Evolutionary conservation across 208 protist genomes (phyloP), one percentile per base, ranked within the genome.

Genomic region (Leishmania gerbilli): DNA sequence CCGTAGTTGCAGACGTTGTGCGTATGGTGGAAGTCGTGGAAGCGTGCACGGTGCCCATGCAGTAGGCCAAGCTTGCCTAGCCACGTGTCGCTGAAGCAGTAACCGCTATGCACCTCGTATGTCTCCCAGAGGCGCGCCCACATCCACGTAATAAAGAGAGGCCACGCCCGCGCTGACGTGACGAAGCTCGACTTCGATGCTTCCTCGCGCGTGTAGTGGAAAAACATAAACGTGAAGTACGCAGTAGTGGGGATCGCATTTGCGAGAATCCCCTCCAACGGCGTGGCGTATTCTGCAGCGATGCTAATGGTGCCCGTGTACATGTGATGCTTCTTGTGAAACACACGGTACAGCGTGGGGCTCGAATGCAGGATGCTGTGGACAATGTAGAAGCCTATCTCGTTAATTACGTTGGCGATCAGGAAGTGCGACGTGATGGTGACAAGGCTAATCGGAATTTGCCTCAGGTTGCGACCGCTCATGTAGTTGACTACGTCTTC

Each of bases 1-100:
- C 89, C 89, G 78, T 90, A 95, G 84, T 93, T 92, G 27, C 85
- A 86, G 27, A 87, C 81, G 80, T 95, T 95, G 84, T 87, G 79
- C 17, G 89, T 95, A 84, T 95, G 91, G 79, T 95, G 91, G 45
- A 82, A 92, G 79, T 95, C 89, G 77, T 95, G 91, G 79, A 95
- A 93, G 81, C 84, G 88, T 15, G 90, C 79, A 49, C 88, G 86
- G 67, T 88, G 72, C 19, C 86, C 90, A 76, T 91, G 84, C 79
- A 90, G 42, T 0, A 94, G 65, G 42, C 90, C 90, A 49, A 90
- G 24, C 58, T 84, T 84, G n/a, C 86, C 88, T 9, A 89, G 65
- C 60, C 31, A 88, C 11, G 88, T 89, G 64, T 89, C 80, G 49
- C 72, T 75, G 64, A 94, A 94, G 81, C 87, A 92, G 89, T 94